These are phyloP conservation scores for Talaromyces nanjingensis DNA, from an alignment of 495 filamentous ascomycete genomes.

Conservation along the genomic window DNA sequence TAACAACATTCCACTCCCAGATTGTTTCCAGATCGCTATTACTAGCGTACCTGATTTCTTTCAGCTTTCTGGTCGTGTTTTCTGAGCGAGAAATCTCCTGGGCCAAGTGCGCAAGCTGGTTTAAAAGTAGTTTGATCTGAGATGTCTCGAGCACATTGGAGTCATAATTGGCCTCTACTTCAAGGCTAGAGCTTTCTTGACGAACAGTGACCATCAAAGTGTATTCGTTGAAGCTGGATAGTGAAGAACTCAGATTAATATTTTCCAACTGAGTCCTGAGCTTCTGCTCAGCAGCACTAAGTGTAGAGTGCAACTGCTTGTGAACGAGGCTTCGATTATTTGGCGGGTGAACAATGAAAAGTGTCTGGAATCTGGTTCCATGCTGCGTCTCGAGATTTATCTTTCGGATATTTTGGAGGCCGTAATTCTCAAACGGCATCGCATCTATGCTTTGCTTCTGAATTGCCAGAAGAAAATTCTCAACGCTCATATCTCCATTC, in stretches of 20 bases:
- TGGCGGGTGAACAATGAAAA: slow-evolving; percentile 3
- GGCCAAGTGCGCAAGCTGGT: background rate
- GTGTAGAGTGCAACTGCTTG: background rate
- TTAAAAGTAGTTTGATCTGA: background rate
- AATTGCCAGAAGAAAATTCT: slow-evolving; percentile 29
- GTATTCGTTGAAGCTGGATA: slow-evolving; percentile 1
- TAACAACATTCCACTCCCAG: too few relatives aligned
- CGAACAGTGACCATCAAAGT: background rate
- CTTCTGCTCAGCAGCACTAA: background rate
- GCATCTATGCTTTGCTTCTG: slow-evolving; percentile 37
- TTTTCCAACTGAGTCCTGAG: background rate
- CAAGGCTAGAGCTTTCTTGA: background rate
- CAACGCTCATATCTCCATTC: slow-evolving; percentile 18
- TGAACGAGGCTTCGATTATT: background rate
- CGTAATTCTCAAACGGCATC: slow-evolving; percentile 50
- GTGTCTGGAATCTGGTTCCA: slow-evolving; percentile 6
- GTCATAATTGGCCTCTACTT: slow-evolving; percentile 1
- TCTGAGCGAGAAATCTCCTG: too few relatives aligned
- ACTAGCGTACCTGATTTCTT: too few relatives aligned
- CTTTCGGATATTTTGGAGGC: slow-evolving; percentile 48
- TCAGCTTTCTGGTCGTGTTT: too few relatives aligned
- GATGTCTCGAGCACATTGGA: background rate
- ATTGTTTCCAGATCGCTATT: too few relatives aligned
- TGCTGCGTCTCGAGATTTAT: background rate
- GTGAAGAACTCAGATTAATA: background rate